Evolutionary conservation across 306 rosid species (phyloP).

Genomic region (barrel medic (Medicago truncatula)): MtrunA17r5.0-ANR NC_053044.1:43759501-43760000

Average conservation of each 20-base stretch:
- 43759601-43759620: conserved; percentile 86
- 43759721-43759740: conserved; percentile 3
- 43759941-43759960: conserved; percentile 65
- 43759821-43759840: conserved; percentile 58
- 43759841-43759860: conserved; percentile 67
- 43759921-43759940: conserved; percentile 59
- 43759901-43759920: conserved; percentile 58
- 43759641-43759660: conserved; percentile 38
- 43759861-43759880: conserved; percentile 67
- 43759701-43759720: conserved; percentile 29
- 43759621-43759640: conserved; percentile 71
- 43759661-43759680: conserved; percentile 27
- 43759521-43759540: conserved; percentile 75
- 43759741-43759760: conserved; percentile 29
- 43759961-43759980: conserved; percentile 66
- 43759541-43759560: conserved; percentile 94
- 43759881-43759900: conserved; percentile 62
- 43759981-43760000: conserved; percentile 63
- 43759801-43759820: conserved; percentile 66
- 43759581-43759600: conserved; percentile 76
- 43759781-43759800: conserved; percentile 13
- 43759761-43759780: conserved; percentile 1
- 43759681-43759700: conserved; percentile 29
- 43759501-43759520: conserved; percentile 36
- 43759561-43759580: conserved; percentile 90